A percentile compares a stretch with the other conserved stretches of the same genome.
These are phyloP conservation scores for Fraxinus nigra DNA, from an alignment of 305 asterid species.

Conservation along the genomic window DNA sequence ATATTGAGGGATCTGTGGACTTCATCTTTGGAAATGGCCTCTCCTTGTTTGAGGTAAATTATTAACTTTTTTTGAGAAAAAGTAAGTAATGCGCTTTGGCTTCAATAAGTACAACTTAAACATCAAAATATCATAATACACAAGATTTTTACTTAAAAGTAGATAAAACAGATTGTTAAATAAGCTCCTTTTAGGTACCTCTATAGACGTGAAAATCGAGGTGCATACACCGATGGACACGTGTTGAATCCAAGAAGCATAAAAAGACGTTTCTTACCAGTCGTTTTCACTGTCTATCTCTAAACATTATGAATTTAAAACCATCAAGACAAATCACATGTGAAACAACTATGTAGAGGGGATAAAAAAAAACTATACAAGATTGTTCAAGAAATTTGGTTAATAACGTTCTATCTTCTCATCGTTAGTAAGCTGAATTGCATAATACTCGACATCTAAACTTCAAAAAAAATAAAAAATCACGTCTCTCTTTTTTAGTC, in stretches of 20 bases:
- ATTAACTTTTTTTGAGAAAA: neutral
- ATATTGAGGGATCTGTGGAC: slow-evolving; percentile 89
- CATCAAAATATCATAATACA: neutral
- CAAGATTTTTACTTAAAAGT: neutral
- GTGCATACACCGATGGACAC: neutral
- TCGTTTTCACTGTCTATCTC: neutral
- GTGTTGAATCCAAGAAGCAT: neutral
- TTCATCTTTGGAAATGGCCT: slow-evolving; percentile 89
- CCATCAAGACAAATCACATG: neutral
- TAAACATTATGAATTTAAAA: neutral
- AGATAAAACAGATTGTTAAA: neutral
- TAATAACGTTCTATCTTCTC: neutral
- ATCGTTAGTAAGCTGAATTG: neutral
- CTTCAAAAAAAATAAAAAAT: too few species aligned
- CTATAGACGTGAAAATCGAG: neutral
- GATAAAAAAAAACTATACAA: neutral
- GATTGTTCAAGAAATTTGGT: neutral
- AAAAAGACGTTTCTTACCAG: neutral
- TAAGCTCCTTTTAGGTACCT: neutral
- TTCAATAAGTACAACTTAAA: neutral
- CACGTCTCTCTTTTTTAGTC: neutral
- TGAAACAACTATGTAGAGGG: neutral
- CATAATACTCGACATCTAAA: neutral
- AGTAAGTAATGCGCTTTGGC: neutral
- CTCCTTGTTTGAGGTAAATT: slow-evolving; percentile 71